Percentiles rank a stretch among this genome's conserved stretches.
Evolutionary conservation across 2,329 filamentous ascomycete genomes (phyloP).

Genomic region (Lachnellula suecica): DNA sequence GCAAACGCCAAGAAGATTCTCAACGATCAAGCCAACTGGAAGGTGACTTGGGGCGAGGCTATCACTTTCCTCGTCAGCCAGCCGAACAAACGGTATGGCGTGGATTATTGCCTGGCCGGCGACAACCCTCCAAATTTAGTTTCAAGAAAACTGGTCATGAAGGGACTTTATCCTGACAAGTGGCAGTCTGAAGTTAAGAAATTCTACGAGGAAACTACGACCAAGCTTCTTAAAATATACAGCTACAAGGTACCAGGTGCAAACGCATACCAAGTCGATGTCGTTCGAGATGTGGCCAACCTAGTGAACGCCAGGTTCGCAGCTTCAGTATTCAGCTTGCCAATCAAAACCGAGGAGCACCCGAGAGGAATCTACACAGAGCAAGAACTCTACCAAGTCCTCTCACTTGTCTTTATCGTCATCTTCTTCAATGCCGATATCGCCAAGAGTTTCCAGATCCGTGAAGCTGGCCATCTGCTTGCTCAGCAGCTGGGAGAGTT

Average conservation of each 20-base stretch:
- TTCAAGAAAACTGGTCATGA: conserved; percentile 53
- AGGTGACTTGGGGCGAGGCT: conserved; percentile 61
- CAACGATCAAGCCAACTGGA: conserved; percentile 58
- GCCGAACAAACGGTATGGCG: conserved; percentile 47
- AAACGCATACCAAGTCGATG: conserved; percentile 63
- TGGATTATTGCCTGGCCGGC: conserved; percentile 56
- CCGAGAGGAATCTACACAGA: conserved; percentile 53
- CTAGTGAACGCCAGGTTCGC: conserved; percentile 55
- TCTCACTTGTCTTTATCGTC: conserved; percentile 64
- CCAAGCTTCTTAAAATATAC: conserved; percentile 62
- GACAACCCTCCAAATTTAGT: conserved; percentile 47
- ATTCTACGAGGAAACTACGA: conserved; percentile 65
- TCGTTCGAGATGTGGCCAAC: conserved; percentile 59
- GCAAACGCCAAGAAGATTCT: conserved; percentile 61
- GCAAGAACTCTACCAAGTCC: conserved; percentile 56
- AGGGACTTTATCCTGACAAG: conserved; percentile 58
- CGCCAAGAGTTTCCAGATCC: conserved; percentile 64
- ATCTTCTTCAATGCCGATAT: conserved; percentile 65
- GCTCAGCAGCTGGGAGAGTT: conserved; percentile 58
- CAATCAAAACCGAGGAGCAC: conserved; percentile 51
- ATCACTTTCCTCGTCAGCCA: conserved; percentile 63
- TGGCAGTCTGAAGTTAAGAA: conserved; percentile 63
- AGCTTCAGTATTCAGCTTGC: conserved; percentile 52
- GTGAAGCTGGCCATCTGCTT: conserved; percentile 56
- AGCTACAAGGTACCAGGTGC: conserved; percentile 56